phyloP scores from a whole-genome alignment of 306 rosid genomes.

The Glycyrrhiza uralensis region DNA sequence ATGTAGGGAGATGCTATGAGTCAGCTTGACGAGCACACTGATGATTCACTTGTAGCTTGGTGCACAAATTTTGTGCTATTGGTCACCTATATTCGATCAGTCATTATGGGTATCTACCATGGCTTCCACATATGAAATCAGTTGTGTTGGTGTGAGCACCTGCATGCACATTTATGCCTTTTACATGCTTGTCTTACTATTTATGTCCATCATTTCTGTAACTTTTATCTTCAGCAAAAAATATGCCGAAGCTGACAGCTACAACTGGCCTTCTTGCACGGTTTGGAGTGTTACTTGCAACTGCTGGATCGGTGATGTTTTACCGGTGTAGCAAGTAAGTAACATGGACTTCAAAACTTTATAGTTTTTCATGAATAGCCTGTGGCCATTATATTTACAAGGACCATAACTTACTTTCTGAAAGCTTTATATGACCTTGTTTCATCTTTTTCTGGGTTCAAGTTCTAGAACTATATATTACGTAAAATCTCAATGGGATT shows the following conservation, averaged over 20 bases:
- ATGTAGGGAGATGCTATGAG: constrained; percentile 88
- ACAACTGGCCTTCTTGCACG: constrained; percentile 76
- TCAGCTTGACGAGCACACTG: constrained; percentile 80
- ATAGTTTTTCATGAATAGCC: too few relatives aligned
- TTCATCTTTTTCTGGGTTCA: too few relatives aligned
- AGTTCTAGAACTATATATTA: too few relatives aligned
- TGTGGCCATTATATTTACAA: too few relatives aligned
- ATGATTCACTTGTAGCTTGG: constrained; percentile 86
- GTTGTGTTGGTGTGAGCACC: neutral
- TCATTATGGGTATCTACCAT: constrained; percentile 70
- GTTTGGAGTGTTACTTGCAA: constrained; percentile 84
- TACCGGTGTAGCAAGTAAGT: too few relatives aligned
- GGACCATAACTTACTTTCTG: too few relatives aligned
- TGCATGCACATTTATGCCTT: neutral
- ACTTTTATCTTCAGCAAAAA: constrained; percentile 48
- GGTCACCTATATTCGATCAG: constrained; percentile 75
- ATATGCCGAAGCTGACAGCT: constrained; percentile 74
- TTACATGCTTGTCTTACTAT: constrained; percentile 8
- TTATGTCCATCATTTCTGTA: constrained; percentile 1
- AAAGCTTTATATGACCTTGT: too few relatives aligned
- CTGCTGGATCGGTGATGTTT: constrained; percentile 67
- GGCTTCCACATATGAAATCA: constrained; percentile 31
- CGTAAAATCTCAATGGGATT: too few relatives aligned
- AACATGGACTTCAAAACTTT: too few relatives aligned
- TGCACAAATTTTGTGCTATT: constrained; percentile 71